Evolutionary conservation across 352 stramenopile species (phyloP).

Genomic region (Pythium brassicae): DNA sequence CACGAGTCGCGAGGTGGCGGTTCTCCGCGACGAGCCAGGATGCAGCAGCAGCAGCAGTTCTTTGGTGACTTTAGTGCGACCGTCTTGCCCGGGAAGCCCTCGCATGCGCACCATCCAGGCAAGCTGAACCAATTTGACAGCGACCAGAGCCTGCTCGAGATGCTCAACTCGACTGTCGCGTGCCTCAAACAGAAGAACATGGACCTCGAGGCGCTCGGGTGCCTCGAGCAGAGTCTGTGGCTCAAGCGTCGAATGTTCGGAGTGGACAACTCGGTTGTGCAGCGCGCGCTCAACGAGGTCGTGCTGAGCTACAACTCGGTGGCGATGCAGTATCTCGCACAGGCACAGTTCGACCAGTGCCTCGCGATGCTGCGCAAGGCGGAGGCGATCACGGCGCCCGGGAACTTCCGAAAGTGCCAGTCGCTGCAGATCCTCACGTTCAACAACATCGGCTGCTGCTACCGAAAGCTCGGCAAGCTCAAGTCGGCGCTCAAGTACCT

Average conservation of each 20-base stretch:
- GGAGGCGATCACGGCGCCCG: slow-evolving; percentile 56
- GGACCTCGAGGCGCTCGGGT: slow-evolving; percentile 69
- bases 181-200: slow-evolving; percentile 73
- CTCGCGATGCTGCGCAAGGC: slow-evolving; percentile 70
- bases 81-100: slow-evolving; percentile 1
- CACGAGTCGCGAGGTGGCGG: slow-evolving; percentile 21
- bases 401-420: slow-evolving; percentile 60
- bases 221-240: slow-evolving; percentile 70
- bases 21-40: slow-evolving; percentile 16
- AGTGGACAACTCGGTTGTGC: slow-evolving; percentile 48
- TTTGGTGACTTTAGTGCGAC: background rate
- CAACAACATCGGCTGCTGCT: slow-evolving; percentile 82
- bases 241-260: slow-evolving; percentile 78
- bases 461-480: slow-evolving; percentile 71
- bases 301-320: slow-evolving; percentile 72
- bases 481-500: slow-evolving; percentile 75
- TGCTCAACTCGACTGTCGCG: slow-evolving; percentile 62
- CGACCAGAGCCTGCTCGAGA: slow-evolving; percentile 61
- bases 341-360: slow-evolving; percentile 57
- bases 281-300: slow-evolving; percentile 51
- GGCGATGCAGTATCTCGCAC: slow-evolving; percentile 63
- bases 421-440: slow-evolving; percentile 78
- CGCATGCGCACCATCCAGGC: background rate
- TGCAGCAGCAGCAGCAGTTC: background rate
- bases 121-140: slow-evolving; percentile 28